phyloP scores from a whole-genome alignment of 768 basidiomycete species.

The Phylloporus scabripes region DNA sequence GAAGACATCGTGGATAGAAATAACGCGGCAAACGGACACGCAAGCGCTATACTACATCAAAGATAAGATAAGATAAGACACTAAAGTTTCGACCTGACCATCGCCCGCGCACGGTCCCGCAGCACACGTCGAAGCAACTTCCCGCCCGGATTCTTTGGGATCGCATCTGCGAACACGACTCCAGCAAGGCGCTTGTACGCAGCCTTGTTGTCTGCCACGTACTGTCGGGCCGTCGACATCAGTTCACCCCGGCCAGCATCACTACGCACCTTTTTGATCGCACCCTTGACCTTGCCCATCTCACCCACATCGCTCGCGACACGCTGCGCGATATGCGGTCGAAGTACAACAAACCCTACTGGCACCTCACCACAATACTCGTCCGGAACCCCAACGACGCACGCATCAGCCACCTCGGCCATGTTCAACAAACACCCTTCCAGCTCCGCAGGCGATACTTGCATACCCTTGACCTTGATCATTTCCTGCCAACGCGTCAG shows the following conservation, averaged over 20 bases:
- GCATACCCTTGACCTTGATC: conserved; percentile 65
- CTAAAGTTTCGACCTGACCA: conserved; percentile 21
- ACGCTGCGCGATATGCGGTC: conserved; percentile 34
- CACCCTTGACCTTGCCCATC: conserved; percentile 35
- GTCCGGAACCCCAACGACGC: conserved; percentile 62
- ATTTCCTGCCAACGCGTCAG: conserved; percentile 43
- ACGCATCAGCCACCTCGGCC: conserved; percentile 52
- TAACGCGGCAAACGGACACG: conserved; percentile 8
- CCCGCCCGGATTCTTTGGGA: conserved; percentile 63
- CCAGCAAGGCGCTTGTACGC: conserved; percentile 56
- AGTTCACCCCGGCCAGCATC: background rate
- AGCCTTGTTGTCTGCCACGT: conserved; percentile 50
- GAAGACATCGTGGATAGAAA: conserved; percentile 13
- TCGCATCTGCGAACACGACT: conserved; percentile 47
- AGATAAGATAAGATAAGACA: conserved; percentile 21
- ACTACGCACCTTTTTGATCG: conserved; percentile 43
- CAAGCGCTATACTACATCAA: conserved; percentile 5
- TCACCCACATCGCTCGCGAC: conserved; percentile 27
- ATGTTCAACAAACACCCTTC: conserved; percentile 62
- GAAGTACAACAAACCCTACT: conserved; percentile 59
- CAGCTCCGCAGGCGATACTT: conserved; percentile 70
- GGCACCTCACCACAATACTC: conserved; percentile 72
- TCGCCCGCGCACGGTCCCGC: conserved; percentile 44
- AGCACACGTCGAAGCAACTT: conserved; percentile 49
- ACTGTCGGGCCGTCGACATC: conserved; percentile 27